Evolutionary conservation across 345 rosid genomes (phyloP), one percentile per base, ranked within the genome.

Genomic region (Sapria himalayana): DNA sequence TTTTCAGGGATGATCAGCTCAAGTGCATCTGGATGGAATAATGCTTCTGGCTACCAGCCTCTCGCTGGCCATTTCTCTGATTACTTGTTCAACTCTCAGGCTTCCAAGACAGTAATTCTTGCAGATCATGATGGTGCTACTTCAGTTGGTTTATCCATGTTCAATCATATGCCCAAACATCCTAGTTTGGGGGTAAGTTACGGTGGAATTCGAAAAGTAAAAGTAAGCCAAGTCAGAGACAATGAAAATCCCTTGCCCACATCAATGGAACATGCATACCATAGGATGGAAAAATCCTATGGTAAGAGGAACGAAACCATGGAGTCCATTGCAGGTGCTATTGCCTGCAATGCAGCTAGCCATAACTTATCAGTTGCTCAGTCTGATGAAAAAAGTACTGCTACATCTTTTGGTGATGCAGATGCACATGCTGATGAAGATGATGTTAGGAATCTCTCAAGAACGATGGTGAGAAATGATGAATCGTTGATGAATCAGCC

Each of bases 181-280:
- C 63, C 60, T 9, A 25, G 60, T 24, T 46, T 54, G 15, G 56
- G 61, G 11, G 33, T 66, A 39, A 57, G 51, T 47, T 55, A 41
- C 48, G 56, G 62, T 11, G 70, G 76, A 25, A 63, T 70, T 39
- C 57, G 70, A 55, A 70, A 70, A 51, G 76, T 66, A 31, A 70
- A 70, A 59, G 65, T 70, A 31, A 66, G 65, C 36, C 60, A 63
- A 60, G 73, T 60, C 15, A 70, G 60, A 52, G 72, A 70, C 35
- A 29, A 58, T 7, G 70, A 63, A 35, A 60, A 57, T 55, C 18
- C 23, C 27, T 45, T 60, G 60, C 48, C 60, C 25, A 49, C 38
- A 4, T 47, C 72, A 12, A 14, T 50, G 48, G 64, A 58, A 16
- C 52, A 39, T 51, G 50, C 21, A 14, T 70, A 48, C 48, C 49